phyloP scores from a whole-genome alignment of 129 eudicot species.

The Mikania micrantha region DNA sequence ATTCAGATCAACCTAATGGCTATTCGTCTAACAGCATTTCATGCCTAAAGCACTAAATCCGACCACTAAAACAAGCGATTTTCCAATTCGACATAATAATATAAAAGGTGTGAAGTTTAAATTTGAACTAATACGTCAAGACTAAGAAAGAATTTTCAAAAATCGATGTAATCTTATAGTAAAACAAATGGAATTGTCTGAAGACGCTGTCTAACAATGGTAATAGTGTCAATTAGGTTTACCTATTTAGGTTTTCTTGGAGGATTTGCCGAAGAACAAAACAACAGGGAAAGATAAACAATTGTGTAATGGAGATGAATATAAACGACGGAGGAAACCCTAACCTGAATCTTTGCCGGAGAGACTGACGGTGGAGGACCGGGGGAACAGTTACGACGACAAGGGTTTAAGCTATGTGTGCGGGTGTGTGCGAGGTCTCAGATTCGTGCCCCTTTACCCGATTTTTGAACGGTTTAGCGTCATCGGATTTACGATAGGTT shows the following conservation, averaged over 20 bases:
- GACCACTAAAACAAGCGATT: background rate
- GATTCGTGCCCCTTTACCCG: background rate
- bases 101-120: background rate
- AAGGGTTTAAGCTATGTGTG: slow-evolving; percentile 20
- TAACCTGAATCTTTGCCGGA: slow-evolving; percentile 16
- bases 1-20: background rate
- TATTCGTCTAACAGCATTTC: too few relatives aligned
- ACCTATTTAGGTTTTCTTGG: slow-evolving; percentile 1
- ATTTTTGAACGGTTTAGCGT: background rate
- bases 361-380: slow-evolving; percentile 11
- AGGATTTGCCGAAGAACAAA: background rate
- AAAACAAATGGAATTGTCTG: too few relatives aligned
- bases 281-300: background rate
- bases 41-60: background rate
- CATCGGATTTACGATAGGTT: too few relatives aligned
- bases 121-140: background rate
- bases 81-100: background rate
- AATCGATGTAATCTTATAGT: background rate
- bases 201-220: background rate
- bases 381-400: slow-evolving; percentile 18
- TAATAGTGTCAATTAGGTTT: background rate
- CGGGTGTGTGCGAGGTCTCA: background rate
- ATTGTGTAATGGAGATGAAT: background rate
- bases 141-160: background rate
- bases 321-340: background rate